Evolutionary conservation across 2,329 filamentous ascomycete species (phyloP), one percentile per base, ranked within the genome.

Genomic region (Colletotrichum coccodes): DNA sequence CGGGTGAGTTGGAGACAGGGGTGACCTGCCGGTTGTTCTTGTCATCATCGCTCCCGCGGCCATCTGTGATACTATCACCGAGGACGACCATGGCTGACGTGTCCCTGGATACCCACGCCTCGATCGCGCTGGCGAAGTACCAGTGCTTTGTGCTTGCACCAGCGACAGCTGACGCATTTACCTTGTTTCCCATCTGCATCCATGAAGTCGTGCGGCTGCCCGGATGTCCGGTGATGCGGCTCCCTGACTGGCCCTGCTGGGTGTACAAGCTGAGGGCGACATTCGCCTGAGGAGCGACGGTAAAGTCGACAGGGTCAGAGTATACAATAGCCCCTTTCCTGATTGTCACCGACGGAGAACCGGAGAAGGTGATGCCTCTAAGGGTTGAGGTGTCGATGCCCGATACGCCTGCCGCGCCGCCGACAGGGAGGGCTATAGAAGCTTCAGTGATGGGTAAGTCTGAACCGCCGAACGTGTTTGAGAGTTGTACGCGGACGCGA

Each of bases 21-120:
- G 28, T 49, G 28, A 52, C 73, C 21, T 71, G 83, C 80, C 86
- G 85, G 72, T 90, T 86, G 75, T 92, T 91, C 21, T 77, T 79
- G 73, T 92, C 85, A 18, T 86, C 87, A 16, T 83, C 85, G 73
- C 87, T 90, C n/a, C 88, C 88, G 28, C 89, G 83, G 1, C 90
- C 90, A 72, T 92, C 90, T 0, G 90, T 91, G 73, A 92, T 91
- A 72, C 88, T 90, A 72, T 94, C 86, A 1, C 89, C 86, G 49
- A 94, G 79, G 50, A 91, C 83, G 14, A 86, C 78, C 44, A 90
- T 79, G 4, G 84, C 81, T 63, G 83, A 75, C 11, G 81, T 74
- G 30, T 81, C 68, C 3, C 71, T 76, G 0, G 86, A 83, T 0
- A 81, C 80, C 81, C 83, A 87, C 2, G 84, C 89, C 75, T 92